Base-by-base conservation (phyloP, 768 basidiomycete species). In the Leccinum imitatum region DNA sequence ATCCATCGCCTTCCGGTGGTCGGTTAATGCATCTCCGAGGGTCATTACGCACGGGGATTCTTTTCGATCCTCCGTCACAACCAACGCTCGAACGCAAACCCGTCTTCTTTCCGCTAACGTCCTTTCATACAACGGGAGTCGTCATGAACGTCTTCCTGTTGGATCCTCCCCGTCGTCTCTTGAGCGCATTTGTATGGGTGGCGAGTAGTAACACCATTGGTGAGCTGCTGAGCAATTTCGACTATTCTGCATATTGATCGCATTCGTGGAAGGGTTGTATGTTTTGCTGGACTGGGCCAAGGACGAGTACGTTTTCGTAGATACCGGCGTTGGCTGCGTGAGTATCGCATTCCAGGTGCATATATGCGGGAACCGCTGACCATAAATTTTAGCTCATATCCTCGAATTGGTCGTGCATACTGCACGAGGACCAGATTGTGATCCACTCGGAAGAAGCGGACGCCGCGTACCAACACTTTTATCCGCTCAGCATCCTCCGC, bases 141-240 rank as follows among this genome's bases (percentile, higher is more conserved):
- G 87, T 90, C 13, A 89, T 90, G 87, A 89, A 89, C 63, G 84
- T 90, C 25, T 90, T 90, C 67, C 77, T 90, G 23, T 79, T 90
- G 30, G 88, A 90, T 65, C 87, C 87, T 0, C 77, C 81, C 4
- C 77, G 79, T 50, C 76, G 85, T 46, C 72, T 90, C 19, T 67
- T 89, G 47, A 84, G 85, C 10, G 87, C 86, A 4, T 90, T 89
- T 61, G 82, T 90, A n/a, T 89, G 85, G 84, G 77, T 86, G 5
- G 76, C 84, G 17, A 76, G 73, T 19, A 75, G 72, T 30, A 73
- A 75, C 41, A 73, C 72, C 10, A 73, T 73, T 21, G 72, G 72
- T 73, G 54, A 63, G 72, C 15, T 15, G 10, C 15, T 9, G 7
- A 41, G 27, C 19, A 11, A 15, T 35, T 8, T 4, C 1, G 21